Conservation (phyloP, 2,329 filamentous ascomycete species). For the Pseudopyrenochaeta lycopersici region DNA sequence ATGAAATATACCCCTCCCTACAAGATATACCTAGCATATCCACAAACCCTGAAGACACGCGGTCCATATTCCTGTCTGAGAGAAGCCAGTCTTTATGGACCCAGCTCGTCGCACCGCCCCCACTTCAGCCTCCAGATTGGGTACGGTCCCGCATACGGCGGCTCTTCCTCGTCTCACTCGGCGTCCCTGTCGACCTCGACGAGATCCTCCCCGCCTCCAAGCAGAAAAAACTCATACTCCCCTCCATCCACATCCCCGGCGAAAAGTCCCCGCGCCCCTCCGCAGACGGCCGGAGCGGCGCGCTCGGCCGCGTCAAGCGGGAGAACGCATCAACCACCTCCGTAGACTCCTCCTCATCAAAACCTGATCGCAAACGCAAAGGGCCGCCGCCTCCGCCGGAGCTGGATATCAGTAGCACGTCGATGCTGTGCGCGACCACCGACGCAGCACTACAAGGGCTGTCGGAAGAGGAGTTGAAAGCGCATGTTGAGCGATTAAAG, state of each 20-base stretch:
- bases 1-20: constrained; percentile 63
- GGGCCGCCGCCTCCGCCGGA: constrained; percentile 75
- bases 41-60: constrained; percentile 31
- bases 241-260: constrained; percentile 68
- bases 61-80: constrained; percentile 72
- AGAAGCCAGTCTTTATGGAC: constrained; percentile 93
- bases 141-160: constrained; percentile 94
- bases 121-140: constrained; percentile 96
- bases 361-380: constrained; percentile 55
- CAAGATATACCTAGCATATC: constrained; percentile 56
- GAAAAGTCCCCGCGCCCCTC: constrained; percentile 49
- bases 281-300: constrained; percentile 49
- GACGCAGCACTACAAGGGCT: constrained; percentile 83
- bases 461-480: constrained; percentile 77
- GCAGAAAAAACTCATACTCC: constrained; percentile 95
- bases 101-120: constrained; percentile 92
- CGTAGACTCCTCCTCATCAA: constrained; percentile 48
- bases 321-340: constrained; percentile 51
- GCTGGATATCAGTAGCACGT: constrained; percentile 80
- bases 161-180: constrained; percentile 93
- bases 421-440: constrained; percentile 82
- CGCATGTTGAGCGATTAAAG: constrained; percentile 75
- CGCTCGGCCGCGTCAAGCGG: constrained; percentile 49
- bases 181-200: constrained; percentile 94
- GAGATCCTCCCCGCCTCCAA: constrained; percentile 97